Evolutionary conservation across 768 basidiomycete species (phyloP).

Genomic region (Termitomyces sp.): DNA sequence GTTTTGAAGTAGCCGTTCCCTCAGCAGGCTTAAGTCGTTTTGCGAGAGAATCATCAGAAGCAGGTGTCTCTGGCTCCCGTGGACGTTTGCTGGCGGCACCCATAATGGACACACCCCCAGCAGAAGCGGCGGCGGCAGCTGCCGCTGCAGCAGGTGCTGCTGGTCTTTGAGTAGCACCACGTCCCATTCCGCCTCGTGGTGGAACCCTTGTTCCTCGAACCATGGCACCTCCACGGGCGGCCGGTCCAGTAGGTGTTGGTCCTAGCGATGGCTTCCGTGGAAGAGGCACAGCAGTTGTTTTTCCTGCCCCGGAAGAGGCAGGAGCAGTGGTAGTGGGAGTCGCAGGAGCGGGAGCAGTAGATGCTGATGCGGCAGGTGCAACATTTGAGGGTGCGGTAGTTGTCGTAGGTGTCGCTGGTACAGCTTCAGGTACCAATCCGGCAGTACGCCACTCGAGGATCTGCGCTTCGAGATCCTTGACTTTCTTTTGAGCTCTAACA

Average conservation of each 20-base stretch:
- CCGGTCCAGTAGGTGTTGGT: slow-evolving; percentile 14
- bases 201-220: slow-evolving; percentile 16
- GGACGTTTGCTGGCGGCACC: slow-evolving; percentile 63
- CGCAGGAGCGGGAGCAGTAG: neutral
- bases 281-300: slow-evolving; percentile 8
- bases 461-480: slow-evolving; percentile 67
- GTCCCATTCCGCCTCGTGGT: slow-evolving; percentile 17
- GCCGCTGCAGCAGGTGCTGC: slow-evolving; percentile 19
- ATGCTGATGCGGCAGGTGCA: slow-evolving; percentile 19
- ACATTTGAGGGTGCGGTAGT: slow-evolving; percentile 17
- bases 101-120: slow-evolving; percentile 48
- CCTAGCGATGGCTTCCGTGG: slow-evolving; percentile 14
- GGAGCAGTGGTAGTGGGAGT: neutral
- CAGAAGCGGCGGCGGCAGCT: slow-evolving; percentile 6
- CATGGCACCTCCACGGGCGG: slow-evolving; percentile 31
- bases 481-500: slow-evolving; percentile 48
- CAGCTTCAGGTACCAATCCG: slow-evolving; percentile 37
- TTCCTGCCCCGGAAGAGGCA: slow-evolving; percentile 4
- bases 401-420: slow-evolving; percentile 20
- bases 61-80: slow-evolving; percentile 35
- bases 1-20: slow-evolving; percentile 11
- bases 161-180: slow-evolving; percentile 16
- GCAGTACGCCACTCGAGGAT: slow-evolving; percentile 50
- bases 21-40: slow-evolving; percentile 63
- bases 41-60: slow-evolving; percentile 52